Evolutionary conservation across 2,329 filamentous ascomycete genomes (phyloP), one percentile per base, ranked within the genome.

Genomic region (Gyromitra esculenta): DNA sequence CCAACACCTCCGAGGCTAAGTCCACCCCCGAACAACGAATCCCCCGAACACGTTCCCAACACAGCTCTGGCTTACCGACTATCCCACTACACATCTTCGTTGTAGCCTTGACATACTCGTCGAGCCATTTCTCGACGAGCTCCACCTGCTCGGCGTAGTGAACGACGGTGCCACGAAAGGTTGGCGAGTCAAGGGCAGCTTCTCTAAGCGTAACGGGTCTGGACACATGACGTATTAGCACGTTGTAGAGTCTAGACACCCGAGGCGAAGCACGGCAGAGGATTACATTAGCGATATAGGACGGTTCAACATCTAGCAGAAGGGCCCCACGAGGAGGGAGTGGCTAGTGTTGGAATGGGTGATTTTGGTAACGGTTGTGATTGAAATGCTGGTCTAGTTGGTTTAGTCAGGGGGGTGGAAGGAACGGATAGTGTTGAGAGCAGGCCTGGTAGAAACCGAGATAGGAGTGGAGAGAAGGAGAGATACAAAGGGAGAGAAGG

Each of bases 91-190:
- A 86, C 37, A 93, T 85, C 82, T 88, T 90, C 25, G 86, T 86
- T 6, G 89, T 87, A 13, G 89, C 87, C 82, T 87, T 89, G 75
- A 90, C 84, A 81, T 91, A 92, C 62, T 87, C 87, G 70, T 91
- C 94, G 39, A 99, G 91, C 96, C 96, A 99, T 87, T 89, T 90
- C 84, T 98, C 96, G 76, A 98, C 88, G 72, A 90, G 88, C 79
- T 98, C 96, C 81, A 97, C 89, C 85, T 99, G 95, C 79, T 98
- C 96, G 78, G 90, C 88, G 82, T 97, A 97, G 85, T 97, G 93
- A 60, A 91, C 85, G 54, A 93, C 89, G 25, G 92, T 92, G 60
- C 94, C 93, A 79, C 96, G 93, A 84, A 98, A 98, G 45, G 94
- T 96, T 35, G 96, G 96, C 50, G 94, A 97, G 85, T 99, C 96